phyloP scores from a whole-genome alignment of 345 rosid species.

The Geranium brycei region DNA sequence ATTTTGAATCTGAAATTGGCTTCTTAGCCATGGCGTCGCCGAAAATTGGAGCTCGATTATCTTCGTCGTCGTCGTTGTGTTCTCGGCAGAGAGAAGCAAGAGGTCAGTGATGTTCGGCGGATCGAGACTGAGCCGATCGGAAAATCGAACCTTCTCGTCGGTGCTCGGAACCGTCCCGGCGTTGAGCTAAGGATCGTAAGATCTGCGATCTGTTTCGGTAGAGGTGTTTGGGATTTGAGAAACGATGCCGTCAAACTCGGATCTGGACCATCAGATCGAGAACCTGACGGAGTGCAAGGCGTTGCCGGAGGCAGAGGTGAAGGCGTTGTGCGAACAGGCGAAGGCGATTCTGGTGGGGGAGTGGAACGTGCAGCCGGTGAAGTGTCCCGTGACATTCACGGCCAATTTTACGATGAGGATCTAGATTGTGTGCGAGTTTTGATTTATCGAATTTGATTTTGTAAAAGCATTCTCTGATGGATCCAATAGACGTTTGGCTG shows the following conservation, averaged over 20 bases:
- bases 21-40: too few species aligned
- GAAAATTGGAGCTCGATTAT: too few species aligned
- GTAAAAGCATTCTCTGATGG: not conserved
- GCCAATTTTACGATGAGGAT: conserved; percentile 53
- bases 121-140: not conserved
- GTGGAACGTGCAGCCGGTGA: conserved; percentile 99
- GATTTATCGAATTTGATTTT: too few species aligned
- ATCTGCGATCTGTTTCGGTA: not conserved
- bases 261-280: not conserved
- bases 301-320: conserved; percentile 76
- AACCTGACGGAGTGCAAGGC: not conserved
- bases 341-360: conserved; percentile 91
- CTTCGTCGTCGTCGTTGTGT: not conserved
- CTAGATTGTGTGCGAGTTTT: not conserved
- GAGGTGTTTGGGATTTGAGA: not conserved
- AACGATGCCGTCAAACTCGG: not conserved
- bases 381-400: conserved; percentile 99
- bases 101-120: not conserved
- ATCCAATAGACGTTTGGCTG: not conserved
- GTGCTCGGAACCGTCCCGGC: not conserved
- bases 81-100: not conserved
- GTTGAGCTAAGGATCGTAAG: not conserved
- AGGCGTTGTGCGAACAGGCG: conserved; percentile 88
- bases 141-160: not conserved
- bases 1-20: too few species aligned